Percentiles rank a stretch among this genome's conserved stretches.
Conservation (phyloP, 257 asterid species). For the Nicotiana attenuata region DNA sequence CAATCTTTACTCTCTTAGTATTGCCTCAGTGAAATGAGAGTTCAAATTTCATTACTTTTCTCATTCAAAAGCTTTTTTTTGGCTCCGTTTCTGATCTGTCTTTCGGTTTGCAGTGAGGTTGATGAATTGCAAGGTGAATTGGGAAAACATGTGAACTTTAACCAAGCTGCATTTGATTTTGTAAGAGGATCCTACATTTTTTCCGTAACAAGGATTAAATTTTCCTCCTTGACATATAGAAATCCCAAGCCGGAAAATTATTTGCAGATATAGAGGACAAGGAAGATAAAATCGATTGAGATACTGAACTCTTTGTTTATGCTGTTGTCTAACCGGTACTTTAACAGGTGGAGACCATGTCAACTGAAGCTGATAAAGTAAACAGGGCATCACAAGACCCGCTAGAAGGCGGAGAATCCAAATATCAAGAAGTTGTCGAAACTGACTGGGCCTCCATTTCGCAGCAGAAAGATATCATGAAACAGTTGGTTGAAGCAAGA, state of each 20-base stretch:
- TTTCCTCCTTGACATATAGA: not conserved
- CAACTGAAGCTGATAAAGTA: conserved; percentile 24
- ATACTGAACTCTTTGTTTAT: not conserved
- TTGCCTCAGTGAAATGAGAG: not conserved
- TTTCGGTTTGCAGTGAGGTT: conserved; percentile 35
- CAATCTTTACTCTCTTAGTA: not conserved
- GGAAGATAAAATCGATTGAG: not conserved
- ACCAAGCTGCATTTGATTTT: conserved; percentile 32
- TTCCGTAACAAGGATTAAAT: conserved; percentile 28
- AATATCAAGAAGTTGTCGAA: conserved; percentile 21
- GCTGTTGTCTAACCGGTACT: not conserved
- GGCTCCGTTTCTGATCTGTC: not conserved
- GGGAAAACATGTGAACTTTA: conserved; percentile 29
- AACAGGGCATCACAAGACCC: conserved; percentile 25
- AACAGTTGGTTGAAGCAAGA: conserved; percentile 48
- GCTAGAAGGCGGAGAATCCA: conserved; percentile 20
- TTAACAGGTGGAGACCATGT: conserved; percentile 34
- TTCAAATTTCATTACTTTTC: not conserved
- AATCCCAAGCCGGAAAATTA: no score
- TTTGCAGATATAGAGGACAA: no score
- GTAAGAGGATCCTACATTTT: conserved; percentile 31
- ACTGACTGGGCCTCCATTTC: conserved; percentile 16
- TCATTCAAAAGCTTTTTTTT: not conserved
- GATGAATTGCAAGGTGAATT: conserved; percentile 40
- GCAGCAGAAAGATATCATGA: conserved; percentile 33